These are phyloP conservation scores for Linnemannia schmuckeri DNA, from an alignment of 192 early-diverging fungal genomes.

Conservation along the genomic window DNA sequence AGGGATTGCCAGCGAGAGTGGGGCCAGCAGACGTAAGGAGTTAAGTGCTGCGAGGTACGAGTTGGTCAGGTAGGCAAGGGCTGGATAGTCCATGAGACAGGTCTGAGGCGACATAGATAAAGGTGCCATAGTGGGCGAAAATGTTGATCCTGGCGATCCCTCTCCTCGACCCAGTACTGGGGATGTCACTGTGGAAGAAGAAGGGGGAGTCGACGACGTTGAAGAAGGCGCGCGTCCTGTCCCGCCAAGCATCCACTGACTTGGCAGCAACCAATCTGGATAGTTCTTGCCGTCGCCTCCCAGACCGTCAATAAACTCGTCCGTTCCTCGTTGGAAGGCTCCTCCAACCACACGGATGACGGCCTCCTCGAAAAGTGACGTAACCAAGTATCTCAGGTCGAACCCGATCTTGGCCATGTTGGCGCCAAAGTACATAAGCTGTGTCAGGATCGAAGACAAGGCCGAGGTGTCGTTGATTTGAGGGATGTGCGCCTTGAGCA, in stretches of 20 bases:
- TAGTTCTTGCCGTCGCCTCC: slow-evolving; percentile 44
- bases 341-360: slow-evolving; percentile 66
- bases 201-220: slow-evolving; percentile 10
- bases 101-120: slow-evolving; percentile 65
- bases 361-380: slow-evolving; percentile 71
- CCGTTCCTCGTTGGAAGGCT: slow-evolving; percentile 63
- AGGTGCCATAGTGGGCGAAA: slow-evolving; percentile 4
- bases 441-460: slow-evolving; percentile 74
- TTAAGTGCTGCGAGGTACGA: slow-evolving; percentile 73
- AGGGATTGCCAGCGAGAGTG: slow-evolving; percentile 56
- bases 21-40: slow-evolving; percentile 70
- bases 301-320: slow-evolving; percentile 60
- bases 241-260: slow-evolving; percentile 62
- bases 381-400: slow-evolving; percentile 77
- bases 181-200: slow-evolving; percentile 33
- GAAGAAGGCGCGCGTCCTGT: slow-evolving; percentile 31
- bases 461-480: slow-evolving; percentile 72
- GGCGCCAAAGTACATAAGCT: slow-evolving; percentile 87
- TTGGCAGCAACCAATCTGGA: slow-evolving; percentile 49
- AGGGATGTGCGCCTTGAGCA: slow-evolving; percentile 62
- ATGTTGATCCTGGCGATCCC: background rate
- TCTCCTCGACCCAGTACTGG: slow-evolving; percentile 3
- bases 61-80: slow-evolving; percentile 76
- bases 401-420: slow-evolving; percentile 82
- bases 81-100: slow-evolving; percentile 72